Percentiles rank a stretch among this genome's conserved stretches.
Conservation (phyloP, 306 rosid species). For the Hylodesmum podocarpum region DNA sequence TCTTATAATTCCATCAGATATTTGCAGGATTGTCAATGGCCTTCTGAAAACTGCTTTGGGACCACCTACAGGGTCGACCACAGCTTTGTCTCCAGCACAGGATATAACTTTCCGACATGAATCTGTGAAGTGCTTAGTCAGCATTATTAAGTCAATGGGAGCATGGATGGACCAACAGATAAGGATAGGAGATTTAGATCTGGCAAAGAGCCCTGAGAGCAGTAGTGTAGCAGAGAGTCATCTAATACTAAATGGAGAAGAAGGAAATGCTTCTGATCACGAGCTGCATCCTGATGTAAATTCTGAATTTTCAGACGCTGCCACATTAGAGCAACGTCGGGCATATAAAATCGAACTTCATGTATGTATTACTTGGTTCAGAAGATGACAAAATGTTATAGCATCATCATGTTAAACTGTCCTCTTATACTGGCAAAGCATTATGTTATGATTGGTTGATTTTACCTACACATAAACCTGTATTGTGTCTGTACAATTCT, state of each 20-base stretch:
- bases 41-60: slow-evolving; percentile 98
- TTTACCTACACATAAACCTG: slow-evolving; percentile 8
- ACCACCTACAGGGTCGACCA: slow-evolving; percentile 92
- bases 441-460: slow-evolving; percentile 21
- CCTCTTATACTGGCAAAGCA: slow-evolving; percentile 17
- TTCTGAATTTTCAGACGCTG: slow-evolving; percentile 83
- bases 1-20: slow-evolving; percentile 78
- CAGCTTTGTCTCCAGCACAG: slow-evolving; percentile 87
- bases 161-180: slow-evolving; percentile 96
- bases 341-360: slow-evolving; percentile 94
- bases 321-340: slow-evolving; percentile 91
- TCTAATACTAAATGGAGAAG: slow-evolving; percentile 64
- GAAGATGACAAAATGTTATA: slow-evolving; percentile 14
- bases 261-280: slow-evolving; percentile 68
- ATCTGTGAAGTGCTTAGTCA: slow-evolving; percentile 90
- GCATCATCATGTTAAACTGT: slow-evolving; percentile 9
- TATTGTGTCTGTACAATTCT: slow-evolving; percentile 13
- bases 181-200: slow-evolving; percentile 61
- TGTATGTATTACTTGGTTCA: slow-evolving; percentile 49
- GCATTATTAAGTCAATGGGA: slow-evolving; percentile 95
- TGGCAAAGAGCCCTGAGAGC: slow-evolving; percentile 60
- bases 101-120: slow-evolving; percentile 95
- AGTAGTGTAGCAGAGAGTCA: slow-evolving; percentile 55
- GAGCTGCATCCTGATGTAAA: slow-evolving; percentile 75
- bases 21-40: slow-evolving; percentile 99